A percentile compares a stretch with the other conserved stretches of the same genome.
These are phyloP conservation scores for Pyrenophora teres DNA, from an alignment of 2,329 filamentous ascomycete species.

Conservation along the genomic window DNA sequence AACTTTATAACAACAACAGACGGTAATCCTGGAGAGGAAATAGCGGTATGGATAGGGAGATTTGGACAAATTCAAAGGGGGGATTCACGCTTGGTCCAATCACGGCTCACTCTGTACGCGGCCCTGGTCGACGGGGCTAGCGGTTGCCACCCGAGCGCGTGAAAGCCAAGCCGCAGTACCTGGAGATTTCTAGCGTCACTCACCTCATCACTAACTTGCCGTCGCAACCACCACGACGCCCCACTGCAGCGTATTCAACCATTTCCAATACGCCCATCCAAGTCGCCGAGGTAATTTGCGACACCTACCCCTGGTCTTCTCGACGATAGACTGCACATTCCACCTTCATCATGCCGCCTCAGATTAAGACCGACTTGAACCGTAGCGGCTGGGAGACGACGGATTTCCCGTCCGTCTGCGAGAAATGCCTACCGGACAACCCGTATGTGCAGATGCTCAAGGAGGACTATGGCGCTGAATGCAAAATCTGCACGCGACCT, in stretches of 20 bases:
- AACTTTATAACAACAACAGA: constrained; percentile 12
- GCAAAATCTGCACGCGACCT: constrained; percentile 81
- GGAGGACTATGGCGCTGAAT: constrained; percentile 83
- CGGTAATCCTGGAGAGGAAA: constrained; percentile 24
- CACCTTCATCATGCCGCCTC: constrained; percentile 69
- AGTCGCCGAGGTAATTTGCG: background rate
- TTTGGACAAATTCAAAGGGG: constrained; percentile 24
- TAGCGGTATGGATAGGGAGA: constrained; percentile 34
- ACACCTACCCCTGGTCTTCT: background rate
- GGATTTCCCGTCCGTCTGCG: constrained; percentile 85
- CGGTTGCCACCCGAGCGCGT: constrained; percentile 18
- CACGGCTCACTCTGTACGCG: constrained; percentile 21
- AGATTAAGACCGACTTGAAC: constrained; percentile 96
- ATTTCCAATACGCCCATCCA: constrained; percentile 14
- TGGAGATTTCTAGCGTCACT: constrained; percentile 26
- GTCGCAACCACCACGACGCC: constrained; percentile 14
- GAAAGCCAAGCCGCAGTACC: constrained; percentile 19
- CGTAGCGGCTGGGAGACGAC: constrained; percentile 95
- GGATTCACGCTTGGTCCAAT: constrained; percentile 16
- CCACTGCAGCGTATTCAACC: constrained; percentile 18
- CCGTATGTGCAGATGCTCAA: constrained; percentile 99
- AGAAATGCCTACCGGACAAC: constrained; percentile 93
- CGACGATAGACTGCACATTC: constrained; percentile 1
- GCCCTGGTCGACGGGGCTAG: constrained; percentile 14
- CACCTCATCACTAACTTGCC: constrained; percentile 8